Percentiles rank a stretch among this genome's conserved stretches.
phyloP scores from a whole-genome alignment of 805 yeast species.

The Metschnikowia arizonensis region DNA sequence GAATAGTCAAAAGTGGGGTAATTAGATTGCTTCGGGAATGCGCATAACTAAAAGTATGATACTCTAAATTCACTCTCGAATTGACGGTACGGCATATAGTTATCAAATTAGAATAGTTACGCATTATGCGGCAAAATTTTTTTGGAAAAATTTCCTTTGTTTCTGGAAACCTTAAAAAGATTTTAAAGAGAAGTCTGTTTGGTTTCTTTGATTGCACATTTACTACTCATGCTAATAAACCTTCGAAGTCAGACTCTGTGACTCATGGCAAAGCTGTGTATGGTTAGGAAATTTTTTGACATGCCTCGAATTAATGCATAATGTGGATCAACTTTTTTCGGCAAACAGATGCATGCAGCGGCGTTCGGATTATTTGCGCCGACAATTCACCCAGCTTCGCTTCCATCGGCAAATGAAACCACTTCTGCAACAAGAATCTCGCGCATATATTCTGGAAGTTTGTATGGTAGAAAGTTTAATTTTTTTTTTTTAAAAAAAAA shows the following conservation, averaged over 20 bases:
- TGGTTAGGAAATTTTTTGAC: no score
- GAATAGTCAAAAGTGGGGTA: background rate
- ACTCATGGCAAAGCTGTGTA: no score
- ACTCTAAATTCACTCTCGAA: background rate
- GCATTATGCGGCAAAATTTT: background rate
- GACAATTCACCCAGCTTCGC: background rate
- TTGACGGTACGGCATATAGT: background rate
- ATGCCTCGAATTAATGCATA: slow-evolving; percentile 2
- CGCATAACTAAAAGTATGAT: background rate
- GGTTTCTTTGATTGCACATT: no score
- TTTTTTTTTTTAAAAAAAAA: no score
- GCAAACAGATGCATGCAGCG: slow-evolving; percentile 1
- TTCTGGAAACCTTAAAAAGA: background rate
- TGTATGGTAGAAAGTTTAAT: no score
- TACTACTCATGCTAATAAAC: no score
- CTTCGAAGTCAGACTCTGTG: no score
- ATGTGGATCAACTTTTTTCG: slow-evolving; percentile 4
- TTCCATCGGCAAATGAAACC: background rate
- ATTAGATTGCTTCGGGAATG: background rate
- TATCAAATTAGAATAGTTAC: background rate
- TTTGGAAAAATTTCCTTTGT: background rate
- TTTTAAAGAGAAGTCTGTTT: no score
- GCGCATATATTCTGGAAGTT: no score
- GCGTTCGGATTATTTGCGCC: slow-evolving; percentile 2
- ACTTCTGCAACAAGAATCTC: background rate